phyloP scores from a whole-genome alignment of 2,329 filamentous ascomycete species.

The Metarhizium guizhouense region DNA sequence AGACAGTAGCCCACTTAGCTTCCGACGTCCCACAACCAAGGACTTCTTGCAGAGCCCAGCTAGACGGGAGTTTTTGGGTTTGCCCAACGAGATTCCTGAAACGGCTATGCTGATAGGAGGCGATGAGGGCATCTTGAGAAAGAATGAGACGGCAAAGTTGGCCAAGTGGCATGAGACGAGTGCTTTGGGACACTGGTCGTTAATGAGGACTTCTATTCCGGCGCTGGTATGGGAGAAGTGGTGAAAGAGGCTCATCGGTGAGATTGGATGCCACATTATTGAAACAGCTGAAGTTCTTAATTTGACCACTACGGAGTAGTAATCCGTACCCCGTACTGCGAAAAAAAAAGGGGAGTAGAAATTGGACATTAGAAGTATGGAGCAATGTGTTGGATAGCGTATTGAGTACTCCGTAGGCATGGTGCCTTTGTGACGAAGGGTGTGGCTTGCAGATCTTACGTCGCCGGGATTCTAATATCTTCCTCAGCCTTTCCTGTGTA shows the following conservation, averaged over 20 bases:
- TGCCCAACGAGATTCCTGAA: constrained; percentile 59
- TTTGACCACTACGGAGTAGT: too few relatives aligned
- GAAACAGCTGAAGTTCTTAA: too few relatives aligned
- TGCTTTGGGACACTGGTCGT: constrained; percentile 77
- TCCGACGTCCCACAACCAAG: constrained; percentile 52
- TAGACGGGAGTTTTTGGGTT: constrained; percentile 60
- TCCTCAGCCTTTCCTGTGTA: too few relatives aligned
- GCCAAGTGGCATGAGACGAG: constrained; percentile 64
- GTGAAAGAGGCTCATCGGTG: constrained; percentile 31
- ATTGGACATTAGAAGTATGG: too few relatives aligned
- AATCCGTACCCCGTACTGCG: too few relatives aligned
- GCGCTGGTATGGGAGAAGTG: constrained; percentile 77
- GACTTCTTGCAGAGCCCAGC: constrained; percentile 69
- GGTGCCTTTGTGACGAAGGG: too few relatives aligned
- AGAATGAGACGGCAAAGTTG: constrained; percentile 57
- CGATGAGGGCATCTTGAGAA: constrained; percentile 45
- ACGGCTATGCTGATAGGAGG: constrained; percentile 35
- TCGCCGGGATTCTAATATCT: too few relatives aligned
- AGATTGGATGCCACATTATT: too few relatives aligned
- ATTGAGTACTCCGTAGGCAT: too few relatives aligned
- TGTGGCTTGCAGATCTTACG: too few relatives aligned
- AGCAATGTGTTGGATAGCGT: too few relatives aligned
- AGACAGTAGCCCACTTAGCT: constrained; percentile 38
- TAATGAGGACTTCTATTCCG: constrained; percentile 83
- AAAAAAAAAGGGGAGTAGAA: too few relatives aligned